Percentiles rank a stretch among this genome's conserved stretches.
Evolutionary conservation across 225 moss, liverwort and hornwort genomes (phyloP).

Genomic region (Sphagnum contortum): DNA sequence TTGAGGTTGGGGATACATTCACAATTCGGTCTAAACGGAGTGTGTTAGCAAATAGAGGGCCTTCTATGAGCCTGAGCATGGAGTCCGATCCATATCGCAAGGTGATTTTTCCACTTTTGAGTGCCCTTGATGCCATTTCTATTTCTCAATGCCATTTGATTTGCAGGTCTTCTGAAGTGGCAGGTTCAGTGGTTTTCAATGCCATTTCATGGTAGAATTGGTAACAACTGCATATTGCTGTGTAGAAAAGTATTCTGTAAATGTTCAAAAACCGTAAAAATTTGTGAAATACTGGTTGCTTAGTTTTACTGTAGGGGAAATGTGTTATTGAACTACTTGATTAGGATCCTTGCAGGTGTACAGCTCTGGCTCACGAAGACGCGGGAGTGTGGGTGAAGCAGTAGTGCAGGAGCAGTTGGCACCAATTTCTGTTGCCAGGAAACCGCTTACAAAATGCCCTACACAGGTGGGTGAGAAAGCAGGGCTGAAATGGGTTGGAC

Average conservation of each 20-base stretch:
- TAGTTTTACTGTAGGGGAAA: too few relatives aligned
- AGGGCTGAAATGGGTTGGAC: background rate
- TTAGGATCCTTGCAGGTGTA: constrained; percentile 25
- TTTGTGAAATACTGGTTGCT: too few relatives aligned
- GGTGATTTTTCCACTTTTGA: constrained; percentile 2
- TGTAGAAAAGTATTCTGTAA: too few relatives aligned
- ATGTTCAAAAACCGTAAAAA: too few relatives aligned
- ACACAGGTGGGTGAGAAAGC: background rate
- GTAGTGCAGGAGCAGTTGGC: constrained; percentile 9
- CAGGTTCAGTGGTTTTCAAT: too few relatives aligned
- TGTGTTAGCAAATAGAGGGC: constrained; percentile 11
- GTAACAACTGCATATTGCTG: too few relatives aligned
- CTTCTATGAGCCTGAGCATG: background rate
- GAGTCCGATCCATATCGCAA: constrained; percentile 18
- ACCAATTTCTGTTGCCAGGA: constrained; percentile 14
- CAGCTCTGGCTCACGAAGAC: constrained; percentile 32
- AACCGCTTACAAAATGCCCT: constrained; percentile 4
- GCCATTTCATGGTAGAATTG: too few relatives aligned
- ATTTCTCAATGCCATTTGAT: background rate
- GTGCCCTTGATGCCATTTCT: background rate
- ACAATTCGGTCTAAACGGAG: constrained; percentile 16
- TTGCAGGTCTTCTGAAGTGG: background rate
- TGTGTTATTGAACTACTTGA: background rate
- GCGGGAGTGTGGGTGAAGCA: constrained; percentile 15
- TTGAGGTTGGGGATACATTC: constrained; percentile 11